These are phyloP conservation scores for Coemansia sp. DNA, from an alignment of 192 early-diverging fungal genomes.

Conservation along the genomic window DNA sequence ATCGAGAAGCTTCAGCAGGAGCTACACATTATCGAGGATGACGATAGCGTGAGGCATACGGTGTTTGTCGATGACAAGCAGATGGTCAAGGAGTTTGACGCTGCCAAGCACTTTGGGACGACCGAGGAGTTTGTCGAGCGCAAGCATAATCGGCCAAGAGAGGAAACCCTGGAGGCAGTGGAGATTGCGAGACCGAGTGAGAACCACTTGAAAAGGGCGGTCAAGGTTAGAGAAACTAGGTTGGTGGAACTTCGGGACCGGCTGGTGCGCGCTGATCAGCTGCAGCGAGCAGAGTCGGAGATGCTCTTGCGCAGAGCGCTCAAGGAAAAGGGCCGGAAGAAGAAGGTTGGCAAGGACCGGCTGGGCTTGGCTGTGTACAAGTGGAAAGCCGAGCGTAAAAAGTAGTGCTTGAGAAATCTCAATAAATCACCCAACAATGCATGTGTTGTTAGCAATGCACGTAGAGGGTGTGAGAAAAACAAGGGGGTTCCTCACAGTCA, in stretches of 20 bases:
- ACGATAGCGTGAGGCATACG: conserved; percentile 60
- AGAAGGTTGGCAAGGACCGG: conserved; percentile 79
- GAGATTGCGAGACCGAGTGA: conserved; percentile 27
- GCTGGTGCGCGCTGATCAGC: conserved; percentile 73
- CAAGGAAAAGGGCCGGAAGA: conserved; percentile 76
- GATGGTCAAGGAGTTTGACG: conserved; percentile 71
- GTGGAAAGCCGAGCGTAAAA: conserved; percentile 89
- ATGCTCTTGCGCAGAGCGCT: conserved; percentile 76
- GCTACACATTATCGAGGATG: conserved; percentile 63
- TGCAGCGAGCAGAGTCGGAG: conserved; percentile 71
- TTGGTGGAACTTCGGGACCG: conserved; percentile 72
- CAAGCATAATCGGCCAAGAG: conserved; percentile 79
- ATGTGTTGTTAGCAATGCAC: neutral
- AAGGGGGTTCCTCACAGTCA: neutral
- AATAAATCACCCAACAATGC: neutral
- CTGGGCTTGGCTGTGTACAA: conserved; percentile 87
- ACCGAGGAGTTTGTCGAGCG: conserved; percentile 73
- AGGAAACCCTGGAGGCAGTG: conserved; percentile 55
- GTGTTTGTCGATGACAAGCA: conserved; percentile 76
- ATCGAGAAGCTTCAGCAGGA: conserved; percentile 73
- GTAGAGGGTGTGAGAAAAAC: neutral
- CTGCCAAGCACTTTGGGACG: conserved; percentile 82
- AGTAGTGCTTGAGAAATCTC: conserved; percentile 50
- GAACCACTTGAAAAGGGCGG: conserved; percentile 21
- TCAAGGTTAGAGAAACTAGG: conserved; percentile 51